These are phyloP conservation scores for Sequoia sempervirens DNA, from an alignment of 75 land plant genomes.

Conservation along the genomic window DNA sequence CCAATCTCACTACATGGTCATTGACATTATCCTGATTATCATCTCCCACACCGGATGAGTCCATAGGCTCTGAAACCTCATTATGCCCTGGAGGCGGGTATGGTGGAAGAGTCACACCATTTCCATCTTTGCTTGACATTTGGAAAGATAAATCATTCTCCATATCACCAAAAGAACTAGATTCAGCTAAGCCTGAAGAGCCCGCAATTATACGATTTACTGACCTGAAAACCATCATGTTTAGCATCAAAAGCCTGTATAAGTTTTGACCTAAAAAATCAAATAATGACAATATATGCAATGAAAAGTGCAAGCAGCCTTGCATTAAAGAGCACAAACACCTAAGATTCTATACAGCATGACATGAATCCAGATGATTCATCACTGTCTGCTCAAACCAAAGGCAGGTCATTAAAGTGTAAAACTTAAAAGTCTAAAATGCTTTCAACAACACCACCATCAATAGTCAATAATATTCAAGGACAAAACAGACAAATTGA, in stretches of 20 bases:
- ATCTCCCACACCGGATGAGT: conserved; percentile 14
- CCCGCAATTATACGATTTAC: background rate
- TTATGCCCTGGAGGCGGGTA: background rate
- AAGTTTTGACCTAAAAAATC: background rate
- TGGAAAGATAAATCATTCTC: background rate
- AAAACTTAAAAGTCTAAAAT: background rate
- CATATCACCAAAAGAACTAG: background rate
- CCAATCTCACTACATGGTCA: conserved; percentile 44
- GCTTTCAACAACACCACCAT: background rate
- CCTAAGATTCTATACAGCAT: background rate
- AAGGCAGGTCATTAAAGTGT: background rate
- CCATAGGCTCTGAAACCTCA: background rate
- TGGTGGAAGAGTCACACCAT: background rate
- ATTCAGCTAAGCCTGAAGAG: background rate
- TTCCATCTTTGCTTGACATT: background rate
- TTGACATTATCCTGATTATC: conserved; percentile 16
- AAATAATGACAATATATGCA: background rate
- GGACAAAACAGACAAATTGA: background rate
- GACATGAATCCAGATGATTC: background rate
- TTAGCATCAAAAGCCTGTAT: background rate
- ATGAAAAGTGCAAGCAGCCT: background rate
- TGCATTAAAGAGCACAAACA: background rate
- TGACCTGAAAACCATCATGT: background rate
- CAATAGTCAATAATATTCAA: background rate
- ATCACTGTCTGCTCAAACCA: too few relatives aligned